Percentiles rank a stretch among this genome's conserved stretches.
These are phyloP conservation scores for Chrysochromulina parva DNA, from an alignment of 78 protist genomes.

Conservation along the genomic window DNA sequence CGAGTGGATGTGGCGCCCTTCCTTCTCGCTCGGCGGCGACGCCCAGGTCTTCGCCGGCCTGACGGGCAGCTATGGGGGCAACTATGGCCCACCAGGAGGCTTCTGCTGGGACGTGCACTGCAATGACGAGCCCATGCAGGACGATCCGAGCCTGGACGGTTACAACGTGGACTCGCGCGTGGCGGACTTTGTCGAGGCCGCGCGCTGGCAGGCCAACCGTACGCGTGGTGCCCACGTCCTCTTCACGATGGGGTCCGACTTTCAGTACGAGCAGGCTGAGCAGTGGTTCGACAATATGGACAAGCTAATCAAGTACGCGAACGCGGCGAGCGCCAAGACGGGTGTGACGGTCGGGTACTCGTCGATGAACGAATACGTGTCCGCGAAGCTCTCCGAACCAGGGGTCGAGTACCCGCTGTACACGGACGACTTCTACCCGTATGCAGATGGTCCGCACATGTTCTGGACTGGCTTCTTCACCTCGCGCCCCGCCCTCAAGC, in stretches of 20 bases:
- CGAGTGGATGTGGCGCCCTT: neutral
- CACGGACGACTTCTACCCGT: conserved; percentile 21
- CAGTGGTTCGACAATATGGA: conserved; percentile 66
- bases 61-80: neutral
- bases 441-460: conserved; percentile 37
- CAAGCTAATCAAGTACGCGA: conserved; percentile 71
- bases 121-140: too few species aligned
- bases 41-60: neutral
- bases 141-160: too few species aligned
- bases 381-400: neutral
- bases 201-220: too few species aligned
- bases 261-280: conserved; percentile 72
- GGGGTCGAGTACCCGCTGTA: too few species aligned
- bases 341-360: conserved; percentile 62
- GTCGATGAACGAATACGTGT: neutral
- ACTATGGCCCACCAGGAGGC: neutral
- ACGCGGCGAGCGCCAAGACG: conserved; percentile 24
- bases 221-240: too few species aligned
- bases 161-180: too few species aligned
- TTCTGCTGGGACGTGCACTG: too few species aligned
- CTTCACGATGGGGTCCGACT: conserved; percentile 71
- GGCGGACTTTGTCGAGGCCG: too few species aligned
- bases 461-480: conserved; percentile 93
- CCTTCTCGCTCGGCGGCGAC: too few species aligned
- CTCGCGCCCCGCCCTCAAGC: conserved; percentile 68